A percentile compares a stretch with the other conserved stretches of the same genome.
Evolutionary conservation across 179 eudicot genomes (phyloP).

Genomic region (Pouteria campechiana): DNA sequence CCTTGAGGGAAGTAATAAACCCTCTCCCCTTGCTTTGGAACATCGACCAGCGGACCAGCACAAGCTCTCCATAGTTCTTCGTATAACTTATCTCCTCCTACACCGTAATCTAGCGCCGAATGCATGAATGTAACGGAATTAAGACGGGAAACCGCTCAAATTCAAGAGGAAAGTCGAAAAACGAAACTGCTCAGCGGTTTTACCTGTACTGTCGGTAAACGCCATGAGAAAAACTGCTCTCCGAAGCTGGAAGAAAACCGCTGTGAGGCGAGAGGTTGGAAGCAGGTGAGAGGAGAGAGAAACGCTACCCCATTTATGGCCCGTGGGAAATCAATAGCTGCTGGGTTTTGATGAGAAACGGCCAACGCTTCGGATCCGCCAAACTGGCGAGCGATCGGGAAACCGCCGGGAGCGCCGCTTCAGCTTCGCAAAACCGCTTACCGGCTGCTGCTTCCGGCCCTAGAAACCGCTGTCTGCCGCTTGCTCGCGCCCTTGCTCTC

Average conservation of each 20-base stretch:
- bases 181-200: not conserved
- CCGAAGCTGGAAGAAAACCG: no score
- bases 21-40: constrained; percentile 50
- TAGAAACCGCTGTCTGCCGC: not conserved
- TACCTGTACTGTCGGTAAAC: not conserved
- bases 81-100: constrained; percentile 28
- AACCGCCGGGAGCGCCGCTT: no score
- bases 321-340: no score
- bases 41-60: constrained; percentile 75
- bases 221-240: no score
- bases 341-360: no score
- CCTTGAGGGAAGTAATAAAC: constrained; percentile 88
- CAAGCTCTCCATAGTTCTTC: constrained; percentile 87
- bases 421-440: constrained; percentile 37
- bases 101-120: constrained; percentile 1
- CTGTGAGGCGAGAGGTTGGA: no score
- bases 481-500: not conserved
- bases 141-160: not conserved
- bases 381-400: no score
- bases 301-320: no score
- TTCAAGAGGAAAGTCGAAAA: not conserved
- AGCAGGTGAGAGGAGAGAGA: no score
- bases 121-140: not conserved
- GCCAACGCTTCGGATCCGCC: no score
- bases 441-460: constrained; percentile 5